These are phyloP conservation scores for Wickerhamomyces ciferrii DNA, from an alignment of 805 yeast genomes.

Conservation along the genomic window DNA sequence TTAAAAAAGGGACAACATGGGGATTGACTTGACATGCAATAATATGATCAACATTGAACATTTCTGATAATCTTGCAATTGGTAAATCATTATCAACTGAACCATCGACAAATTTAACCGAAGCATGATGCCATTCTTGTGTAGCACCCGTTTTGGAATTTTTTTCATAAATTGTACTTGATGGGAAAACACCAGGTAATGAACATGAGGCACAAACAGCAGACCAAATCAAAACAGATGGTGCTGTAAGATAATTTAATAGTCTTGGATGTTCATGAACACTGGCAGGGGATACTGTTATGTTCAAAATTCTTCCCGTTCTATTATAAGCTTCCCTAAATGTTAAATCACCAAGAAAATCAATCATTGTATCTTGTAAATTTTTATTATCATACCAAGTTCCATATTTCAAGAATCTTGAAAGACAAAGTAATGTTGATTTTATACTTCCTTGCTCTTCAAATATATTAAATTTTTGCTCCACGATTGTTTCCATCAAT, in stretches of 20 bases:
- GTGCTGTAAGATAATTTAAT: conserved; percentile 74
- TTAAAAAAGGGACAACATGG: conserved; percentile 86
- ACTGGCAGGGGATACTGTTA: conserved; percentile 90
- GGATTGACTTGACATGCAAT: conserved; percentile 98
- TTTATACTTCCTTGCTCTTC: conserved; percentile 46
- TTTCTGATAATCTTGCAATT: conserved; percentile 81
- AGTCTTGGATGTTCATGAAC: conserved; percentile 87
- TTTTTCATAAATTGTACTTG: conserved; percentile 81
- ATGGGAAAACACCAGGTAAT: conserved; percentile 85
- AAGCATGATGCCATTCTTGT: conserved; percentile 76
- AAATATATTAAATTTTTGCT: conserved; percentile 46
- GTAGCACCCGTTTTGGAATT: conserved; percentile 65
- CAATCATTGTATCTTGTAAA: conserved; percentile 67
- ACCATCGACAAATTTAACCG: conserved; percentile 88
- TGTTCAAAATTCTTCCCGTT: conserved; percentile 88
- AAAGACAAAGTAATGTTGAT: conserved; percentile 44
- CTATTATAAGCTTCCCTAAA: conserved; percentile 93
- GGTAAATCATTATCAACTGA: conserved; percentile 95
- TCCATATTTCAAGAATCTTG: conserved; percentile 71
- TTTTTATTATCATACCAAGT: conserved; percentile 82
- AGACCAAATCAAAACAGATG: conserved; percentile 78
- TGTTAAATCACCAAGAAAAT: conserved; percentile 82
- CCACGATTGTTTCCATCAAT: conserved; percentile 43
- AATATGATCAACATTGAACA: conserved; percentile 96
- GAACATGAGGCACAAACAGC: conserved; percentile 94